A percentile compares a stretch with the other conserved stretches of the same genome.
Conservation (phyloP, 371 early-diverging fungal species). For the Chytridium lagenaria region DNA sequence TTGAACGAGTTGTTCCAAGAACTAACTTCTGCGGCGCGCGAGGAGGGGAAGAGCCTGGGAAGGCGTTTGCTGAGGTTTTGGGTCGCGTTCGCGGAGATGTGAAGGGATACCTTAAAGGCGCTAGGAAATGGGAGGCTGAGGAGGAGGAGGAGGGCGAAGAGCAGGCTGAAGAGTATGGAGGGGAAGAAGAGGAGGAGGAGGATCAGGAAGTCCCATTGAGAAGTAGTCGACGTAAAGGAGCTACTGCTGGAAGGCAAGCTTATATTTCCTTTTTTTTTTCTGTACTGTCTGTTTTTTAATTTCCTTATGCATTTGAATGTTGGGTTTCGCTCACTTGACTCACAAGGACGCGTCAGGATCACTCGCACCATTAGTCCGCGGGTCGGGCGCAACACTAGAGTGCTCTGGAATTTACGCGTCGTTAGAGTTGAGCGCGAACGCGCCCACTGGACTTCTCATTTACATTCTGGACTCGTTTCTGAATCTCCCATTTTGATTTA, state of each 20-base stretch:
- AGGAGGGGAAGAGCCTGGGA: constrained; percentile 1
- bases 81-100: background rate
- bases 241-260: background rate
- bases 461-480: no score
- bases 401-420: no score
- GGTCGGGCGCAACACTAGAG: no score
- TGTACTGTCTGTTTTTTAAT: background rate
- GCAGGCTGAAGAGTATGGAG: background rate
- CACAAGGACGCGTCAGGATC: no score
- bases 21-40: background rate
- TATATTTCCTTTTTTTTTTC: background rate
- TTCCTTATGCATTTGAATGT: background rate
- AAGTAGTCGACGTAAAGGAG: background rate
- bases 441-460: no score
- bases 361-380: no score
- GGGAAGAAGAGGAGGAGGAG: background rate
- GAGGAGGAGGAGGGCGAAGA: constrained; percentile 6
- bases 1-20: constrained; percentile 4
- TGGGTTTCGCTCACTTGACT: no score
- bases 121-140: background rate
- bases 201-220: constrained; percentile 15
- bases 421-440: no score
- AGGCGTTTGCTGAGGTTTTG: background rate
- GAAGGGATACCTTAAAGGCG: background rate
- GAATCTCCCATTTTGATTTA: no score